Conservation (phyloP, 805 yeast genomes). For the Alloascoidea africana region DNA sequence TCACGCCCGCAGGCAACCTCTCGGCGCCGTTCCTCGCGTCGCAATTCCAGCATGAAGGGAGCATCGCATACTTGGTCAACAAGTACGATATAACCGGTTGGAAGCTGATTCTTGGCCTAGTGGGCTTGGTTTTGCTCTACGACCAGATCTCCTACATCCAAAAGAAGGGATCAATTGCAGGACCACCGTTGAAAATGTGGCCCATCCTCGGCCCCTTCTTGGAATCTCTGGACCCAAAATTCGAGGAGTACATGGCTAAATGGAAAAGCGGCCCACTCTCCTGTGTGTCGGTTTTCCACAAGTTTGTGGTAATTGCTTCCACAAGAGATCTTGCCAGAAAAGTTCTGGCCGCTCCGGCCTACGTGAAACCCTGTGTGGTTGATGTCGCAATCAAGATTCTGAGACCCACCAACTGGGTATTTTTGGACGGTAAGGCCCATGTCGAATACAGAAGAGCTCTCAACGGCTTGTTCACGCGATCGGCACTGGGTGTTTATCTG, state of each 20-base stretch:
- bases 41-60: too few species aligned
- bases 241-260: conserved; percentile 81
- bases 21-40: too few species aligned
- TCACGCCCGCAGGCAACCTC: too few species aligned
- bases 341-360: conserved; percentile 69
- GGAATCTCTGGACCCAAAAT: conserved; percentile 89
- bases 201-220: conserved; percentile 94
- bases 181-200: conserved; percentile 79
- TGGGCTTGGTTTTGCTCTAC: conserved; percentile 13
- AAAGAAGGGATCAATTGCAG: conserved; percentile 80
- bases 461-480: conserved; percentile 76
- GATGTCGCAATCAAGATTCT: conserved; percentile 91
- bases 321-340: conserved; percentile 81
- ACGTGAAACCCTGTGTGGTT: conserved; percentile 94
- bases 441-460: conserved; percentile 83
- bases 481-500: conserved; percentile 70
- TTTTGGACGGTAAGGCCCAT: conserved; percentile 91
- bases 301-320: conserved; percentile 90
- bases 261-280: conserved; percentile 93
- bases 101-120: too few species aligned
- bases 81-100: too few species aligned
- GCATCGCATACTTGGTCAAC: too few species aligned
- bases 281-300: conserved; percentile 96
- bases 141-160: conserved; percentile 52
- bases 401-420: conserved; percentile 96